Base-by-base conservation (phyloP, 192 early-diverging fungal genomes). In the Phlyctochytrium arcticum region DNA sequence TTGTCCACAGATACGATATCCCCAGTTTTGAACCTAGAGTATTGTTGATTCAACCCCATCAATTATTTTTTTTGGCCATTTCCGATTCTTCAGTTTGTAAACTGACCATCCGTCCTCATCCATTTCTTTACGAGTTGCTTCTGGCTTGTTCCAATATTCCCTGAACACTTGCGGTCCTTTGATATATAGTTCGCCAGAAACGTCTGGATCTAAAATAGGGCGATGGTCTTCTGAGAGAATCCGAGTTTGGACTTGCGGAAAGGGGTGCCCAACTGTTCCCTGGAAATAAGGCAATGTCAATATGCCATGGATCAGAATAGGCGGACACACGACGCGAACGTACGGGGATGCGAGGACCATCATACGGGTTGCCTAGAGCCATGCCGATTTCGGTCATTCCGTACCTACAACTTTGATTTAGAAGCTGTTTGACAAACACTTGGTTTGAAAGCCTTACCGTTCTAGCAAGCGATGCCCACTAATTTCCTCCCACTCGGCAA, bases 331-430 rank as follows among this genome's bases (percentile, higher is more conserved):
- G 10, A 42, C 9, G 39, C 10, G 39, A 55, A 55, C 48, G 37
- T 1, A 64, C 62, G 31, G 75, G 63, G 8, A 69, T 54, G 6
- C 74, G 48, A 10, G 57, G 56, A 0, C 72, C 68, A 32, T 62
- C 63, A 21, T 76, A 84, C 21, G 69, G 76, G 42, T 85, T 80
- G 42, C 89, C 86, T 31, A 95, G 73, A n/a, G 81, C 91, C 91
- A 95, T 95, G 29, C 92, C 92, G 56, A 91, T 88, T 62, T 95
- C 92, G 29, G 86, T 90, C 89, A 93, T 93, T 15, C 92, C 91
- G 68, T 90, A 93, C 8, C 48, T 60, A 27, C 4, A 53, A 53
- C 19, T 1, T 12, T 1, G 1, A 26, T 29, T 53, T 2, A 53
- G 2, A 19, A 21, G 12, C 50, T 53, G 2, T 44, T 2, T 19